These are phyloP conservation scores for Pythium coloratum DNA, from an alignment of 352 stramenopile species.

Conservation along the genomic window DNA sequence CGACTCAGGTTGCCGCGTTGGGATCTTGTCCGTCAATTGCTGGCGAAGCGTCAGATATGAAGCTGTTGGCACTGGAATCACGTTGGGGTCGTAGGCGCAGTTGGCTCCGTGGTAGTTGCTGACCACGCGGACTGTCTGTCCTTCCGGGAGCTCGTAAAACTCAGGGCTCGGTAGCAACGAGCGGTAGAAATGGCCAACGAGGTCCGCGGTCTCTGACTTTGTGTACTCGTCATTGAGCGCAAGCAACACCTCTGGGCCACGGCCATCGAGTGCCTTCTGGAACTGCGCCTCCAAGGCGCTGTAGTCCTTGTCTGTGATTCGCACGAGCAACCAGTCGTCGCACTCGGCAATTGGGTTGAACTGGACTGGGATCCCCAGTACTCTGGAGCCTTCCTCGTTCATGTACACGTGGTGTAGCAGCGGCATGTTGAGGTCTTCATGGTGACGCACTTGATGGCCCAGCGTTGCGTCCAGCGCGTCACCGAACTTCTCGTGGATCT, in stretches of 20 bases:
- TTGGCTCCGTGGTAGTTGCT: conserved; percentile 78
- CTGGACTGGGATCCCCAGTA: conserved; percentile 60
- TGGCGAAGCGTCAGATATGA: conserved; percentile 28
- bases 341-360: conserved; percentile 71
- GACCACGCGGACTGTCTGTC: conserved; percentile 42
- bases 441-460: conserved; percentile 59
- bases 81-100: conserved; percentile 54
- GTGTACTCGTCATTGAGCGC: conserved; percentile 85
- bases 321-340: conserved; percentile 79
- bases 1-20: conserved; percentile 8
- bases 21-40: conserved; percentile 11
- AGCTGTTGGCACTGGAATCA: conserved; percentile 36
- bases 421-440: conserved; percentile 78
- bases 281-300: conserved; percentile 33
- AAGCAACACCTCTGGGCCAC: conserved; percentile 57
- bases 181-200: conserved; percentile 62
- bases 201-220: conserved; percentile 42
- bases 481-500: conserved; percentile 73
- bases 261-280: conserved; percentile 41
- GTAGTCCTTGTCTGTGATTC: conserved; percentile 61
- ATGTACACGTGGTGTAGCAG: conserved; percentile 87
- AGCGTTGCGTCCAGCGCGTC: conserved; percentile 55
- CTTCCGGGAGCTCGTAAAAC: conserved; percentile 63
- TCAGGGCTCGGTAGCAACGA: conserved; percentile 51
- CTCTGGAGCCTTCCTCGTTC: conserved; percentile 66